Evolutionary conservation across 129 eudicot species (phyloP).

Genomic region (Gnaphalium uliginosum): DNA sequence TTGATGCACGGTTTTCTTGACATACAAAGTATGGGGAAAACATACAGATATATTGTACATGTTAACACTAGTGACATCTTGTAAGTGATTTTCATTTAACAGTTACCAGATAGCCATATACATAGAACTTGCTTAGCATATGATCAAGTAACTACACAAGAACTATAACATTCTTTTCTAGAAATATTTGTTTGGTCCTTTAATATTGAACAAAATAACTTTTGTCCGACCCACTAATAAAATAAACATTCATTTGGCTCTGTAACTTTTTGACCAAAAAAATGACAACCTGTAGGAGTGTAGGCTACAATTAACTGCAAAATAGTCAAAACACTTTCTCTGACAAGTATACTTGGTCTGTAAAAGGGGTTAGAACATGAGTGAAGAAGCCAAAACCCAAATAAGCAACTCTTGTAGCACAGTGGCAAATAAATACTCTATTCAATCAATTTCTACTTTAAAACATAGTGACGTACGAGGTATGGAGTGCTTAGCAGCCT

Average conservation of each 20-base stretch:
- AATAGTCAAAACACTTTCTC: neutral
- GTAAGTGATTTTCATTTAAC: neutral
- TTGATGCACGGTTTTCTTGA: constrained; percentile 3
- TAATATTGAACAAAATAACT: constrained; percentile 1
- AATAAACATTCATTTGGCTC: constrained; percentile 3
- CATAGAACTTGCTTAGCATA: constrained; percentile 14
- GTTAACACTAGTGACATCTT: neutral
- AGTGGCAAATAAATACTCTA: constrained; percentile 8
- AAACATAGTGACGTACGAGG: constrained; percentile 47
- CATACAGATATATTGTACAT: neutral
- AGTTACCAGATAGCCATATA: neutral
- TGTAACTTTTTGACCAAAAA: constrained; percentile 11
- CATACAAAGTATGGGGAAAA: constrained; percentile 2
- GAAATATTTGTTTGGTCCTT: neutral
- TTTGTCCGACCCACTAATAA: constrained; percentile 20
- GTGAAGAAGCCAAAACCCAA: constrained; percentile 15
- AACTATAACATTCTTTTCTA: constrained; percentile 4
- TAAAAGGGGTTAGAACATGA: constrained; percentile 5
- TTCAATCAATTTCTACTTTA: constrained; percentile 1
- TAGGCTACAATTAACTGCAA: constrained; percentile 10
- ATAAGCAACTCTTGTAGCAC: neutral
- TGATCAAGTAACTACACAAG: constrained; percentile 15
- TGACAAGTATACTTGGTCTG: neutral
- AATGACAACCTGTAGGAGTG: constrained; percentile 11
- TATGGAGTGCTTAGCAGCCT: constrained; percentile 59